phyloP scores from a whole-genome alignment of 371 early-diverging fungal genomes.

The Haplosporangium sp. region DNA sequence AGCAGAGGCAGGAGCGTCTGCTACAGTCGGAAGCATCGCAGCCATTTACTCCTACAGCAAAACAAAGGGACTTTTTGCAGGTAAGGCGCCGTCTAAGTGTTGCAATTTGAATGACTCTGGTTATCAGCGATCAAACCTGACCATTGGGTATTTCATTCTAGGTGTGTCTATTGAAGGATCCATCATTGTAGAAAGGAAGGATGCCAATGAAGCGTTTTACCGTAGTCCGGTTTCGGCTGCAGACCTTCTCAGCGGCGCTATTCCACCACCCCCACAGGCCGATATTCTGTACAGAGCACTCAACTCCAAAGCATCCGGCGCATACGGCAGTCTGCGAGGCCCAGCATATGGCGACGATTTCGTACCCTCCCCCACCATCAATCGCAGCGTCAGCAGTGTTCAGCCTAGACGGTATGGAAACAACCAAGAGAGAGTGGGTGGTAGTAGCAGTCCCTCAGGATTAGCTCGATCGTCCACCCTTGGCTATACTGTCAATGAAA shows the following conservation, averaged over 20 bases:
- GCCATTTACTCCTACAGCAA: constrained; percentile 92
- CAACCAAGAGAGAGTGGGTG: not conserved
- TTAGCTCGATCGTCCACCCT: not conserved
- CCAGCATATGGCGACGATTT: not conserved
- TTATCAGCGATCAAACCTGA: no score
- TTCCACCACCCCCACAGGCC: constrained; percentile 84
- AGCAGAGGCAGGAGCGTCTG: constrained; percentile 88
- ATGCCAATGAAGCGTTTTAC: constrained; percentile 90
- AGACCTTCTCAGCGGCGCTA: constrained; percentile 79
- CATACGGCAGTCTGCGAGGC: not conserved
- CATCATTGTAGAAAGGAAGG: constrained; percentile 88
- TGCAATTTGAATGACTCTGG: no score
- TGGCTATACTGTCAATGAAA: not conserved
- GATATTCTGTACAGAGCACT: constrained; percentile 82
- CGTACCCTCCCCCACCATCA: not conserved
- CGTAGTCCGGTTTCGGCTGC: constrained; percentile 79
- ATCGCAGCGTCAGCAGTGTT: constrained; percentile 3
- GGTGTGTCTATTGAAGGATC: constrained; percentile 82
- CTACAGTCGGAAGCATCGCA: constrained; percentile 79
- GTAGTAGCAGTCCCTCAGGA: not conserved
- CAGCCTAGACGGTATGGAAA: constrained; percentile 3
- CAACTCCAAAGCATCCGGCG: constrained; percentile 54
- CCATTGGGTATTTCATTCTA: not conserved
- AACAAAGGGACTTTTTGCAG: constrained; percentile 79
- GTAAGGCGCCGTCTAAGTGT: not conserved